These are phyloP conservation scores for Aureoboletus auriporus DNA, from an alignment of 768 basidiomycete genomes.

Conservation along the genomic window DNA sequence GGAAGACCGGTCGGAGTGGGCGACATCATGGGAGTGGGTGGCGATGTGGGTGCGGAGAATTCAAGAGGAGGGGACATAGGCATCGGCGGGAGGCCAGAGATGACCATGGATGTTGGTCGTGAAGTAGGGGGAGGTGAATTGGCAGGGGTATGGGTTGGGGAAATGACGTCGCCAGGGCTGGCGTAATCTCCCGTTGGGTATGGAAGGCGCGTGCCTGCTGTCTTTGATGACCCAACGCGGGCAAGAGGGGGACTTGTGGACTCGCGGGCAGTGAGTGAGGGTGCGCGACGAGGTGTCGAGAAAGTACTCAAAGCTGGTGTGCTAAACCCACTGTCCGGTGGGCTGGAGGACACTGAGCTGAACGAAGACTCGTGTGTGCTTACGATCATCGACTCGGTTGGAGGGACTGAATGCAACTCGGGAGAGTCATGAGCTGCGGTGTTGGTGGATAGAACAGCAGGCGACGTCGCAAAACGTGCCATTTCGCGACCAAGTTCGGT, in stretches of 20 bases:
- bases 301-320: conserved; percentile 12
- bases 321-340: conserved; percentile 8
- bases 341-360: conserved; percentile 14
- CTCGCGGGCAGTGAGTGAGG: conserved; percentile 48
- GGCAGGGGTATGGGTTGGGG: conserved; percentile 35
- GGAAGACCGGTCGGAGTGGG: conserved; percentile 35
- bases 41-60: conserved; percentile 16
- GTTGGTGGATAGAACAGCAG: conserved; percentile 41
- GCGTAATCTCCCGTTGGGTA: conserved; percentile 85
- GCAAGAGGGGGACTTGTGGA: conserved; percentile 63
- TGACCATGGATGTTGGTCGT: conserved; percentile 40
- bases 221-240: conserved; percentile 37
- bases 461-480: conserved; percentile 63
- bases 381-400: conserved; percentile 44
- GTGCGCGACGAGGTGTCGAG: conserved; percentile 29
- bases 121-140: conserved; percentile 41
- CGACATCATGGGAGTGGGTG: conserved; percentile 20
- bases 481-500: conserved; percentile 75
- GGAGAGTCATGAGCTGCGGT: conserved; percentile 43
- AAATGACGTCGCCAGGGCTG: conserved; percentile 50
- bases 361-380: conserved; percentile 26
- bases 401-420: conserved; percentile 42
- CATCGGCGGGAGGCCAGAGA: conserved; percentile 42
- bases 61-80: conserved; percentile 23
- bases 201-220: conserved; percentile 51